phyloP scores from a whole-genome alignment of 2,329 filamentous ascomycete species.

The Dryadomyces quercivorus region DNA sequence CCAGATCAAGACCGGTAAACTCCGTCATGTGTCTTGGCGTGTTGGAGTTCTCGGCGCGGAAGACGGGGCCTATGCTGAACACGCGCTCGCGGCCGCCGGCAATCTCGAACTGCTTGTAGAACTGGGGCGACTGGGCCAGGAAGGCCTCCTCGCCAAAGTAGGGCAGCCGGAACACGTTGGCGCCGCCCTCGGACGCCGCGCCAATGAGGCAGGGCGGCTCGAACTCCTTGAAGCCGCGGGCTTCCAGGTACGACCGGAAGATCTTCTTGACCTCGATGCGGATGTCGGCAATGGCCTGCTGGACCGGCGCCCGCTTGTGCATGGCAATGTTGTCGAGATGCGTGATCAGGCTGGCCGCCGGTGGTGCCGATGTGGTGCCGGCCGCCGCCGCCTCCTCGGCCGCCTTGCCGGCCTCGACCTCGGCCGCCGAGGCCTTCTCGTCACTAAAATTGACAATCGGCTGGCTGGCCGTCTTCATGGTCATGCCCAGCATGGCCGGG shows the following conservation, averaged over 20 bases:
- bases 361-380: slow-evolving; percentile 31
- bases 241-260: slow-evolving; percentile 51
- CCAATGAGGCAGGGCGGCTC: slow-evolving; percentile 84
- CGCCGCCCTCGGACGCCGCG: slow-evolving; percentile 83
- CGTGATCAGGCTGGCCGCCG: slow-evolving; percentile 70
- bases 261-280: slow-evolving; percentile 28
- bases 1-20: slow-evolving; percentile 80
- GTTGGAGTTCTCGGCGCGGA: slow-evolving; percentile 77
- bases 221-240: slow-evolving; percentile 66
- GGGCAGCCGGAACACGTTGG: slow-evolving; percentile 78
- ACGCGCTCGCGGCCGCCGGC: slow-evolving; percentile 67
- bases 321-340: slow-evolving; percentile 86
- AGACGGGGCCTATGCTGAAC: slow-evolving; percentile 68
- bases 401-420: slow-evolving; percentile 22
- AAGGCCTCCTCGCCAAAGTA: slow-evolving; percentile 82
- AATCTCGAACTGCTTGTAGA: slow-evolving; percentile 83
- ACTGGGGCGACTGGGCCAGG: slow-evolving; percentile 70
- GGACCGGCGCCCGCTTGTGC: slow-evolving; percentile 82
- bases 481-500: slow-evolving; percentile 45
- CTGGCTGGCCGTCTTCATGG: slow-evolving; percentile 40
- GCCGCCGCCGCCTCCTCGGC: slow-evolving; percentile 18
- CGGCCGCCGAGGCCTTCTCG: slow-evolving; percentile 28
- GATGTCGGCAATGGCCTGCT: slow-evolving; percentile 63
- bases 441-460: slow-evolving; percentile 47
- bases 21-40: slow-evolving; percentile 78